Evolutionary conservation across 495 filamentous ascomycete genomes (phyloP).

Genomic region (Melanomma pulvis-pyrius): DNA sequence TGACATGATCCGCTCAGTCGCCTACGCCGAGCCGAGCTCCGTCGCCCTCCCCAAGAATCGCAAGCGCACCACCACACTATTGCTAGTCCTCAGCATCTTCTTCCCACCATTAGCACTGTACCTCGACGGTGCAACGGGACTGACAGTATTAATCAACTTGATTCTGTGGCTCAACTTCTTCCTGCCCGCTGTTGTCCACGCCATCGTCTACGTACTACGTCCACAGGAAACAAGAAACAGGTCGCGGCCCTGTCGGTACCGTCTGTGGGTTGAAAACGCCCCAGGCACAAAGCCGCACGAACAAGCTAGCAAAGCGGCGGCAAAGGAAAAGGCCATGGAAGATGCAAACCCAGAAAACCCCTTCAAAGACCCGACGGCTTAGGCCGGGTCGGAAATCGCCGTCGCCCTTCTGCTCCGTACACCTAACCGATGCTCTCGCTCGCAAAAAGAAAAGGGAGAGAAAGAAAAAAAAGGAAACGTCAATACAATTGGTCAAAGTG

Average conservation of each 20-base stretch:
- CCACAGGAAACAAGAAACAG: slow-evolving; percentile 1
- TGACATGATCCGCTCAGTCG: background rate
- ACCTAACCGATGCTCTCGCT: too few relatives aligned
- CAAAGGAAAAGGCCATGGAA: background rate
- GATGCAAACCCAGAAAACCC: background rate
- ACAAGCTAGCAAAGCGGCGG: background rate
- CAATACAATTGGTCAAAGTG: too few relatives aligned
- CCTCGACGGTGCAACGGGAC: slow-evolving; percentile 10
- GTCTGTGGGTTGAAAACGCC: slow-evolving; percentile 3
- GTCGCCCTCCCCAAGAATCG: slow-evolving; percentile 9
- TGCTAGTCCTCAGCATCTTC: slow-evolving; percentile 9
- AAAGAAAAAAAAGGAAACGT: too few relatives aligned
- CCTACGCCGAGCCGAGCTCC: background rate
- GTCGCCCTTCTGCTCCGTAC: too few relatives aligned
- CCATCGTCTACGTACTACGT: slow-evolving; percentile 16
- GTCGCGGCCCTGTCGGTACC: background rate
- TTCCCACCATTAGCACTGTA: slow-evolving; percentile 15
- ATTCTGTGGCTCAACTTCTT: background rate
- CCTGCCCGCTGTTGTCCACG: background rate
- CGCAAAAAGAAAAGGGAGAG: too few relatives aligned
- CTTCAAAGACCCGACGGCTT: slow-evolving; percentile 7
- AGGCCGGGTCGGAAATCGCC: too few relatives aligned
- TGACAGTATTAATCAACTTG: slow-evolving; percentile 6
- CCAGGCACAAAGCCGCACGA: background rate
- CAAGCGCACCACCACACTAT: background rate